Evolutionary conservation across 2,329 filamentous ascomycete genomes (phyloP), one percentile per base, ranked within the genome.

Genomic region (Fusarium luffae): DNA sequence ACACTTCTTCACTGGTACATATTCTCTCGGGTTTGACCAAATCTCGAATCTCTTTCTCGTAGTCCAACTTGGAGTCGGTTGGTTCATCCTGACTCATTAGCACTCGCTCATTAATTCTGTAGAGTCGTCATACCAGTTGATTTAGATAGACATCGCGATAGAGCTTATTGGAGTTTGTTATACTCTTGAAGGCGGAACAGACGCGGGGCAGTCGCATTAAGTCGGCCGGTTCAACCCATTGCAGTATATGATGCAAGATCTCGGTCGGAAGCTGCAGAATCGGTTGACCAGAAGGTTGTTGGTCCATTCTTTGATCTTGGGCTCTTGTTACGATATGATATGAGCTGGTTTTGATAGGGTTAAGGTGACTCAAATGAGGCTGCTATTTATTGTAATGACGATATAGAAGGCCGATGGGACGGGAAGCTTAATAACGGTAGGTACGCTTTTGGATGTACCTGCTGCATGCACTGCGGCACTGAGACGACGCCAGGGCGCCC

Each of bases 121-220:
- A n/a, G n/a, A 14, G 18, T 11, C n/a, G 7, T 37, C 30, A 52
- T 77, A 91, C 89, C 57, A 89, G 83, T 44, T 79, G 77, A 18
- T 81, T 81, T 6, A 90, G 77, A 76, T 92, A 94, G 9, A 92
- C 80, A 23, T 86, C 84, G 63, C 86, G 89, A 77, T 85, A 90
- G 14, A 94, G 79, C 11, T 86, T 80, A 18, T 78, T 76, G 75
- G 49, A 52, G 93, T 92, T 44, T 82, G 83, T 50, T 80, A 82
- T 54, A 92, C 82, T 77, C 62, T 86, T 79, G 48, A 94, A 79
- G 13, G 74, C 76, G 19, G 79, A 82, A 75, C 87, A 91, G 48
- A 85, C 85, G 62, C 77, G 78, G 40, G 84, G 82, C 46, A 92
- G 75, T 10, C 79, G 75, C 3, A 83, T 81, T 11, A 93, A 79